Evolutionary conservation across 805 yeast genomes (phyloP).

Genomic region (Debaryomyces castellii): DNA sequence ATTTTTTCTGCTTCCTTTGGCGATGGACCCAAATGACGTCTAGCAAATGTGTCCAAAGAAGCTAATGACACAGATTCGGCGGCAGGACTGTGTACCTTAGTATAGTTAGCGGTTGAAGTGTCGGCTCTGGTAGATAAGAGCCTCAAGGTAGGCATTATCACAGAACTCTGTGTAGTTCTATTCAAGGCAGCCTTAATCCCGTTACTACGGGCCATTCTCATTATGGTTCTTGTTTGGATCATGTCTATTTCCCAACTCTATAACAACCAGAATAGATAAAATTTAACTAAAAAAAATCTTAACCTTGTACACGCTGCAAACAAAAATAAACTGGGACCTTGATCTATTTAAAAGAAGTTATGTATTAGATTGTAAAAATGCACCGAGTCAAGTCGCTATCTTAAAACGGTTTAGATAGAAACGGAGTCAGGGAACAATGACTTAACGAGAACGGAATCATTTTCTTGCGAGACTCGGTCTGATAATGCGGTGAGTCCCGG

Average conservation of each 20-base stretch:
- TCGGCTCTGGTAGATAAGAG: constrained; percentile 38
- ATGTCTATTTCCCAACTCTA: background rate
- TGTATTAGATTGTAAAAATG: background rate
- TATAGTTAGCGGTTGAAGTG: constrained; percentile 55
- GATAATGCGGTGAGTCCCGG: background rate
- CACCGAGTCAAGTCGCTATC: background rate
- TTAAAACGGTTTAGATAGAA: background rate
- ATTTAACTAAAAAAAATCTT: background rate
- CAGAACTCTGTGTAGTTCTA: background rate
- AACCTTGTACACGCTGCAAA: background rate
- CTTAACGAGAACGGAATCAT: background rate
- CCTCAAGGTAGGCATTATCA: constrained; percentile 6
- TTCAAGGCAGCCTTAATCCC: background rate
- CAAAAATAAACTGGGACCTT: background rate
- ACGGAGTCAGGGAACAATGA: background rate
- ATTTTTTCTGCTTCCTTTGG: constrained; percentile 61
- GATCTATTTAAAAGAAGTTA: background rate
- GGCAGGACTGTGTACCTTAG: constrained; percentile 45
- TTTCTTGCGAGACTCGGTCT: background rate
- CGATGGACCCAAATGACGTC: constrained; percentile 88
- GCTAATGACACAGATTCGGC: constrained; percentile 12
- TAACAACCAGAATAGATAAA: background rate
- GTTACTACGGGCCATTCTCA: constrained; percentile 2
- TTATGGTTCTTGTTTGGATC: background rate
- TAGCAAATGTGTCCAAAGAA: constrained; percentile 75